Evolutionary conservation across 768 basidiomycete genomes (phyloP).

Genomic region (Mrakia blollopis): DNA sequence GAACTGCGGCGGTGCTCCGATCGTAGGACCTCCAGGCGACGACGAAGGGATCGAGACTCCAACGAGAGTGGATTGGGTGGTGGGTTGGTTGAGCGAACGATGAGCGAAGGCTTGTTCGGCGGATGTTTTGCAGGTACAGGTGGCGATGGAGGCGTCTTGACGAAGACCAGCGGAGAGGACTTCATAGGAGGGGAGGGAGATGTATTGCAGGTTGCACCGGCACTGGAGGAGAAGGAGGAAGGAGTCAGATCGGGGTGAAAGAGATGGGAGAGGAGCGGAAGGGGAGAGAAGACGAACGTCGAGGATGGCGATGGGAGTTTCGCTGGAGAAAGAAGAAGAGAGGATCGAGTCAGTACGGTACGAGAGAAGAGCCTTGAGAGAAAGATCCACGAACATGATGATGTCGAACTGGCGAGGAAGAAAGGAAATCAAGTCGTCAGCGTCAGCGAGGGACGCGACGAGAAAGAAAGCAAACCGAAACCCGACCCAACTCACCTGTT

Average conservation of each 20-base stretch:
- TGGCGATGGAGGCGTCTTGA: slow-evolving; percentile 26
- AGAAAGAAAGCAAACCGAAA: slow-evolving; percentile 42
- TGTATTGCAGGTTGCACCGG: slow-evolving; percentile 74
- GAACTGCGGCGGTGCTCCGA: background rate
- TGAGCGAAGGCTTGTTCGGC: slow-evolving; percentile 51
- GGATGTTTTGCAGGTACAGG: slow-evolving; percentile 43
- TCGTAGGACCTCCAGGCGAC: background rate
- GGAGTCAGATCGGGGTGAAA: too few species aligned
- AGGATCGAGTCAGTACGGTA: background rate
- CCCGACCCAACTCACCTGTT: slow-evolving; percentile 79
- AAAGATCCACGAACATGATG: slow-evolving; percentile 37
- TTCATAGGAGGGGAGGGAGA: slow-evolving; percentile 70
- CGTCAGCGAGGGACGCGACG: slow-evolving; percentile 43
- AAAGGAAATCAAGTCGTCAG: slow-evolving; percentile 3
- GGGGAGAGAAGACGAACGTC: background rate
- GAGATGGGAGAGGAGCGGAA: background rate
- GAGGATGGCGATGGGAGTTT: slow-evolving; percentile 18
- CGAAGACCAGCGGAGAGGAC: slow-evolving; percentile 20
- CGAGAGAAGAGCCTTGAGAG: too few species aligned
- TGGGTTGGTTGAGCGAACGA: slow-evolving; percentile 50
- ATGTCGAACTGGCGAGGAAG: slow-evolving; percentile 38
- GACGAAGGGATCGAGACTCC: background rate
- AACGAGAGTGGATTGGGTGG: slow-evolving; percentile 8
- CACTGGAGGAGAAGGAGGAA: slow-evolving; percentile 60
- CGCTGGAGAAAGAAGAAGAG: background rate